Percentiles rank a stretch among this genome's conserved stretches.
Evolutionary conservation across 352 stramenopile genomes (phyloP).

Genomic region (Peronosclerospora sorghi): DNA sequence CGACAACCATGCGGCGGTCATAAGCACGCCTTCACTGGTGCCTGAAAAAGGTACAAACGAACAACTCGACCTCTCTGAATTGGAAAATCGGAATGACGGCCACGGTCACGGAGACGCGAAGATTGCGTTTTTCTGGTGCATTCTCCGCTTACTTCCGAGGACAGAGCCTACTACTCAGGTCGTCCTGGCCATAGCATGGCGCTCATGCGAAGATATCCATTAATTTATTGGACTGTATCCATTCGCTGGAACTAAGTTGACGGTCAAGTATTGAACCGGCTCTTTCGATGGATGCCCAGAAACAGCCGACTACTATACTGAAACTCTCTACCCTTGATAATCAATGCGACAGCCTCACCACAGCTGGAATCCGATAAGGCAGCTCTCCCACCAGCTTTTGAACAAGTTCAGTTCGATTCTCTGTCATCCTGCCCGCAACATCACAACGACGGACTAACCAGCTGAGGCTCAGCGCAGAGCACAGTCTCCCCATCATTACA

Average conservation of each 20-base stretch:
- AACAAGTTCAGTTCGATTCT: slow-evolving; percentile 2
- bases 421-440: slow-evolving; percentile 6
- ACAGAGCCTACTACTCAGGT: no score
- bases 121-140: no score
- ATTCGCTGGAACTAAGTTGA: background rate
- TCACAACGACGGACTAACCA: slow-evolving; percentile 18
- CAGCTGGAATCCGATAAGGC: background rate
- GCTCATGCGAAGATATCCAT: no score
- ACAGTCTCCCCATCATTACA: slow-evolving; percentile 49
- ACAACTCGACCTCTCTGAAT: background rate
- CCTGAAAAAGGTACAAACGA: background rate
- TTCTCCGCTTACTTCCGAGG: no score
- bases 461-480: slow-evolving; percentile 14
- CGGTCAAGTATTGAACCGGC: background rate
- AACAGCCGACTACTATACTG: background rate
- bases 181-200: no score
- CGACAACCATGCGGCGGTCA: background rate
- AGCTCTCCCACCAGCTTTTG: background rate
- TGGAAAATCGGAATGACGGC: background rate
- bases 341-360: background rate
- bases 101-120: background rate
- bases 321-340: background rate
- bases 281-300: background rate
- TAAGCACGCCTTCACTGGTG: background rate
- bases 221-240: background rate